Percentiles rank a stretch among this genome's conserved stretches.
These are phyloP conservation scores for Xanthoparmelia taractica DNA, from an alignment of 495 filamentous ascomycete species.

Conservation along the genomic window DNA sequence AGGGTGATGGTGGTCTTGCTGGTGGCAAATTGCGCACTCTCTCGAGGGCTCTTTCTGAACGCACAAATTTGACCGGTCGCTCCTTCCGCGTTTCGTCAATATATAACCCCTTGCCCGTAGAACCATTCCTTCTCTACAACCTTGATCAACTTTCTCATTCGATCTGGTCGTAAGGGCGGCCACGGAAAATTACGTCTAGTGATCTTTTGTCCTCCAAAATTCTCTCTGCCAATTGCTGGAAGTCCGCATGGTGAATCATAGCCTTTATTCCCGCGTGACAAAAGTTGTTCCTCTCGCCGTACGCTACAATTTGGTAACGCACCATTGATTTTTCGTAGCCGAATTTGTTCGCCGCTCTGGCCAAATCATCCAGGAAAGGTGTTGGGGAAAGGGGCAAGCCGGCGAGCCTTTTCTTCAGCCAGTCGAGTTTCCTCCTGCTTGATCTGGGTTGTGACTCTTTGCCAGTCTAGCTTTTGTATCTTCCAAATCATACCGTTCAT, in stretches of 20 bases:
- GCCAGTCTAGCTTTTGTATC: neutral
- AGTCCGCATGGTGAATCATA: neutral
- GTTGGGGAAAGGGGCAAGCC: neutral
- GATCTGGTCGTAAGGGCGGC: neutral
- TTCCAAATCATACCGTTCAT: neutral
- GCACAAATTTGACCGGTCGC: neutral
- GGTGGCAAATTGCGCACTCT: too few relatives aligned
- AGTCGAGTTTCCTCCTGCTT: neutral
- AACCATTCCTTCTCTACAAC: neutral
- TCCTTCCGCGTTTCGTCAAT: neutral
- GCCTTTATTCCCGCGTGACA: slow-evolving; percentile 2
- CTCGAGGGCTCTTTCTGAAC: too few relatives aligned
- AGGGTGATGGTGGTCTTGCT: too few relatives aligned
- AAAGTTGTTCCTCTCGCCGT: neutral
- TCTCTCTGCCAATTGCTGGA: neutral
- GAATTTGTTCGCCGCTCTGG: neutral
- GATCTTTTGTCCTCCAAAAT: neutral
- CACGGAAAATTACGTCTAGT: neutral
- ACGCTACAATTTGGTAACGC: neutral
- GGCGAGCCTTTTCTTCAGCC: too few relatives aligned
- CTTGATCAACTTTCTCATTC: neutral
- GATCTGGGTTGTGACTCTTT: neutral
- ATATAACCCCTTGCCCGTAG: neutral
- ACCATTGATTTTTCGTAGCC: neutral
- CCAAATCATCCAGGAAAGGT: slow-evolving; percentile 2